Evolutionary conservation across 1,284 basidiomycete genomes (phyloP).

Genomic region (Ustilago tritici): DNA sequence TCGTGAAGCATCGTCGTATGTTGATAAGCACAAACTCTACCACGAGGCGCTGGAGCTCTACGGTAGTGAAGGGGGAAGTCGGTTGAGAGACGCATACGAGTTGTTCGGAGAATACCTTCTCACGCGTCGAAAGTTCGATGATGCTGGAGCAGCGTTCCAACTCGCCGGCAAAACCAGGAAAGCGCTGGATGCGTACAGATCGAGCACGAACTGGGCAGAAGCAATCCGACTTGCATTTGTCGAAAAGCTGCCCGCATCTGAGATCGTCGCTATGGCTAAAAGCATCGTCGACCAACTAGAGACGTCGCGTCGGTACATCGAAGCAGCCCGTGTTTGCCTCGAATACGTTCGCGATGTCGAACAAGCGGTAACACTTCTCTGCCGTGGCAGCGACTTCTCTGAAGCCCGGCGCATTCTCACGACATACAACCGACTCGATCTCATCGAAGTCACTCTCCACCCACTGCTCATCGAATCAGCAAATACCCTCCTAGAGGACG

Average conservation of each 20-base stretch:
- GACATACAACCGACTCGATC: constrained; percentile 74
- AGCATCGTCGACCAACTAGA: constrained; percentile 73
- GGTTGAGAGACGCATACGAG: constrained; percentile 68
- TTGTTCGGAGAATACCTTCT: constrained; percentile 90
- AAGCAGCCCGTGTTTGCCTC: constrained; percentile 85
- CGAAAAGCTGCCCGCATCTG: constrained; percentile 63
- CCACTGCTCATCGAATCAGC: constrained; percentile 83
- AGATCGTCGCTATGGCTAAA: constrained; percentile 72
- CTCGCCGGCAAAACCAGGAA: constrained; percentile 46
- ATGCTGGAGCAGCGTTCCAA: constrained; percentile 75
- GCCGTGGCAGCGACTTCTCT: constrained; percentile 83
- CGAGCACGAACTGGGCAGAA: constrained; percentile 60
- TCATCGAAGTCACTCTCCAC: constrained; percentile 81
- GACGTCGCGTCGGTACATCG: constrained; percentile 81
- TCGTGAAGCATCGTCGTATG: constrained; percentile 82
- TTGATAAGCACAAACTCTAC: constrained; percentile 81
- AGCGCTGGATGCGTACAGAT: constrained; percentile 58
- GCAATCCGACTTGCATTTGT: constrained; percentile 53
- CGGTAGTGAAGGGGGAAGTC: constrained; percentile 20
- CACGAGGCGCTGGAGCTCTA: constrained; percentile 56
- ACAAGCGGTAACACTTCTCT: constrained; percentile 81
- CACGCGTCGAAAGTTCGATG: constrained; percentile 82
- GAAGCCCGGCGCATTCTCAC: constrained; percentile 84
- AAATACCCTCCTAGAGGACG: constrained; percentile 81
- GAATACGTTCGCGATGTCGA: constrained; percentile 86